Conservation (phyloP, 2,329 filamentous ascomycete species). For the Blastomyces gilchristii region DNA sequence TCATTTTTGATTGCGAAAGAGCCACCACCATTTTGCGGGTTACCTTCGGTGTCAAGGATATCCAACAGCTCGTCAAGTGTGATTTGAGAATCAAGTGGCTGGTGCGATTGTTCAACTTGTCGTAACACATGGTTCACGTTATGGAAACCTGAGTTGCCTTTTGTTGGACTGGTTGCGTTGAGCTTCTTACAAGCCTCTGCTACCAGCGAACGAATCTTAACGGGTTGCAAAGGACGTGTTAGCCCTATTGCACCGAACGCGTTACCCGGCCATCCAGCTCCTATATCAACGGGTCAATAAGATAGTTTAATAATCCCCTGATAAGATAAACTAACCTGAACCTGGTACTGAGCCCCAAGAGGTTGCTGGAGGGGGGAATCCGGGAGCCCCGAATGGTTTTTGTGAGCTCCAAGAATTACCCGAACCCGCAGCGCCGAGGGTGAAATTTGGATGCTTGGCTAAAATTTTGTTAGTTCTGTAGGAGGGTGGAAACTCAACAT, state of each 20-base stretch:
- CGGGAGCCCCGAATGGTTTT: slow-evolving; percentile 30
- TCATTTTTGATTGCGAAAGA: slow-evolving; percentile 61
- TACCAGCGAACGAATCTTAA: slow-evolving; percentile 61
- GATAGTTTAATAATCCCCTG: slow-evolving; percentile 5
- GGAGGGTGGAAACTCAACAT: not conserved
- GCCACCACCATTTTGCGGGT: slow-evolving; percentile 76
- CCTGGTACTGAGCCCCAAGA: slow-evolving; percentile 33
- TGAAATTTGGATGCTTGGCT: slow-evolving; percentile 28
- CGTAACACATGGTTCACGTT: slow-evolving; percentile 53
- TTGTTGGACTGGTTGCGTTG: slow-evolving; percentile 32
- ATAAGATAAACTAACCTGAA: slow-evolving; percentile 24
- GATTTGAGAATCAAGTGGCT: slow-evolving; percentile 46
- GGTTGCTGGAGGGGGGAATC: slow-evolving; percentile 28
- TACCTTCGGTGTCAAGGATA: slow-evolving; percentile 86
- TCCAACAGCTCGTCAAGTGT: slow-evolving; percentile 62
- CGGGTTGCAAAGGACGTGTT: slow-evolving; percentile 50
- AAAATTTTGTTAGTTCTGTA: slow-evolving; percentile 7
- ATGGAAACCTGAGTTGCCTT: slow-evolving; percentile 54
- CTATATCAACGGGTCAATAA: slow-evolving; percentile 22
- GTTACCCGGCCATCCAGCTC: slow-evolving; percentile 38
- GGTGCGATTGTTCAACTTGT: slow-evolving; percentile 53
- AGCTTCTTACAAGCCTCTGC: slow-evolving; percentile 66
- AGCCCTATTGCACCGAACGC: slow-evolving; percentile 42
- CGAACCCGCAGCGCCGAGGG: slow-evolving; percentile 22
- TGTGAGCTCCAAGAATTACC: slow-evolving; percentile 29